Evolutionary conservation across 257 asterid species (phyloP), one percentile per base, ranked within the genome.

Genomic region (Anisodus tanguticus): DNA sequence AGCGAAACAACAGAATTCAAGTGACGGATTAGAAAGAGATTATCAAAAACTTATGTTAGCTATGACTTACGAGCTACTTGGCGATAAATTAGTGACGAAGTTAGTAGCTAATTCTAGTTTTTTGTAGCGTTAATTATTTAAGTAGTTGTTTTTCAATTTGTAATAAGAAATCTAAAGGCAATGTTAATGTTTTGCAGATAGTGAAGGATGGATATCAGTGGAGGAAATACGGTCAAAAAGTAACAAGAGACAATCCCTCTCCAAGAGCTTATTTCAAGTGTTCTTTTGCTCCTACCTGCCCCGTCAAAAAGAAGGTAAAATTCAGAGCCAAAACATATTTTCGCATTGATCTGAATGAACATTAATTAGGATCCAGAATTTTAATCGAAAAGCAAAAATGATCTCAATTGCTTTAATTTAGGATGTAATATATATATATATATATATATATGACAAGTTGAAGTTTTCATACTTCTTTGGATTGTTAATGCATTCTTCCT

Each of bases 241-340:
- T 95, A 83, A 94, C 99, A 1, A 92, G 97, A 82, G 97, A 93
- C 68, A 95, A 94, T 64, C 99, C 99, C 86, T 95, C 87, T 88
- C 99, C 99, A 47, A 93, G 99, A 91, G 98, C 99, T 87, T 95
- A 95, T 89, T 95, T 91, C 93, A 95, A 90, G 86, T 95, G 99
- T 85, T 94, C 98, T 76, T 95, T 90, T 91, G 98, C 99, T 83
- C 99, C 99, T 26, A 85, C 66, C 13, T 95, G 98, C 89, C 99
- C 97, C 1, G 99, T 94, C 39, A 95, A 95, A 86, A 95, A 94
- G 88, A 95, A 94, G 98, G 99, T 95, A 91, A 54, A n/a, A 17
- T 80, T 80, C 22, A 15, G 0, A 78, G 22, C 45, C 6, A 3
- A 64, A 26, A 26, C 8, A 64, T 41, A 6, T 11, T 0, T 68